These are phyloP conservation scores for Linnemannia exigua DNA, from an alignment of 192 early-diverging fungal species.

Conservation along the genomic window DNA sequence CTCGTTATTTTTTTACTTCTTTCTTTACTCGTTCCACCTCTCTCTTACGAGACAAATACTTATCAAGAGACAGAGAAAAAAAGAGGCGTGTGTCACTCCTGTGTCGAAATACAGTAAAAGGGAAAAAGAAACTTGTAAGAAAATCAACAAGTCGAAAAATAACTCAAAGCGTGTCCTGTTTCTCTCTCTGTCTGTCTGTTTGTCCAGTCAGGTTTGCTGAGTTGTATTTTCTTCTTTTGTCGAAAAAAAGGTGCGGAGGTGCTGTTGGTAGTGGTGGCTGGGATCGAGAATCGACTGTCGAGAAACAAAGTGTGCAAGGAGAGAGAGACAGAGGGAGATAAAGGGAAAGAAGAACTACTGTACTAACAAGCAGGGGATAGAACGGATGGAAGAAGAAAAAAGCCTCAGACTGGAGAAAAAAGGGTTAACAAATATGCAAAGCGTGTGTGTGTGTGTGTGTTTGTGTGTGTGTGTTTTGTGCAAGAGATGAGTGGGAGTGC, in stretches of 20 bases:
- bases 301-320: background rate
- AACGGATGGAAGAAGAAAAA: background rate
- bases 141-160: background rate
- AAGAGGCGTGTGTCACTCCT: background rate
- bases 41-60: background rate
- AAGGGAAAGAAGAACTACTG: background rate
- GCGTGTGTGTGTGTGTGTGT: background rate
- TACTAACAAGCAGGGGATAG: background rate
- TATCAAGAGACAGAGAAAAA: background rate
- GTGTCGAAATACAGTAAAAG: background rate
- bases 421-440: background rate
- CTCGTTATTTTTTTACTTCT: background rate
- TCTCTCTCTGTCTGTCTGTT: too few species aligned
- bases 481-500: background rate
- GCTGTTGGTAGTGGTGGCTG: too few species aligned
- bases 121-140: background rate
- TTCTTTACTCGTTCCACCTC: background rate
- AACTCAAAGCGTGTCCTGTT: background rate
- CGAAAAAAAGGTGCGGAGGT: background rate
- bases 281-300: slow-evolving; percentile 1
- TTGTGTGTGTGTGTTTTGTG: too few species aligned
- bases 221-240: background rate
- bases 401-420: background rate
- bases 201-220: background rate
- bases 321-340: background rate